Conservation (phyloP, 371 early-diverging fungal species). For the Globomyces sp. region DNA sequence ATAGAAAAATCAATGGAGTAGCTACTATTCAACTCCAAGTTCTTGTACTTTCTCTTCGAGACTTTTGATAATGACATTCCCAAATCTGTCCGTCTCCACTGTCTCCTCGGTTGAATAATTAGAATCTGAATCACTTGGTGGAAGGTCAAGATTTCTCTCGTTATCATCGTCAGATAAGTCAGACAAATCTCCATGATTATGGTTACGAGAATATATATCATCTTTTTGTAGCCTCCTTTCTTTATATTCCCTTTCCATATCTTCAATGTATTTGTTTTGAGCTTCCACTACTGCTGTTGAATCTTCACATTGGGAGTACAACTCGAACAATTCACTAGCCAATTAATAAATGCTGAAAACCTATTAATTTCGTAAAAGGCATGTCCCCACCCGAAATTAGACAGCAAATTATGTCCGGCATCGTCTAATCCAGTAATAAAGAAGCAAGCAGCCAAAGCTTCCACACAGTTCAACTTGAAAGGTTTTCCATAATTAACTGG, state of each 20-base stretch:
- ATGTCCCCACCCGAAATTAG: conserved; percentile 96
- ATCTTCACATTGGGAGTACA: conserved; percentile 84
- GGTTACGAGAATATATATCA: neutral
- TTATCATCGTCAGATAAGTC: neutral
- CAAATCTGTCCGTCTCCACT: conserved; percentile 11
- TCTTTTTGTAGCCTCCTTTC: conserved; percentile 1
- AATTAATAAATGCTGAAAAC: too few relatives aligned
- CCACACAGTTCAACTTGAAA: conserved; percentile 98
- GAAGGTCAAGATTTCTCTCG: neutral
- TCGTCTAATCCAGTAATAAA: conserved; percentile 91
- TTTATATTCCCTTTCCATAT: conserved; percentile 25
- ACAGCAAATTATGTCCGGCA: conserved; percentile 81
- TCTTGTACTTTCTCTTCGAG: neutral
- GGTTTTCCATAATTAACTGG: conserved; percentile 99
- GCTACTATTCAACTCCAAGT: too few relatives aligned
- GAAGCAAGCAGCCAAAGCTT: conserved; percentile 96
- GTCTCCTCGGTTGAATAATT: neutral
- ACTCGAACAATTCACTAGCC: conserved; percentile 57
- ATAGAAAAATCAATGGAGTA: too few relatives aligned
- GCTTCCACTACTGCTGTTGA: conserved; percentile 78
- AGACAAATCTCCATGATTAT: neutral
- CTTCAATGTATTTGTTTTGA: conserved; percentile 69
- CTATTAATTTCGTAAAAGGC: conserved; percentile 89
- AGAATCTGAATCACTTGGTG: conserved; percentile 1
- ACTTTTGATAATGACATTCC: neutral